phyloP scores from a whole-genome alignment of 2,329 filamentous ascomycete species.

The Penicillium sp. region DNA sequence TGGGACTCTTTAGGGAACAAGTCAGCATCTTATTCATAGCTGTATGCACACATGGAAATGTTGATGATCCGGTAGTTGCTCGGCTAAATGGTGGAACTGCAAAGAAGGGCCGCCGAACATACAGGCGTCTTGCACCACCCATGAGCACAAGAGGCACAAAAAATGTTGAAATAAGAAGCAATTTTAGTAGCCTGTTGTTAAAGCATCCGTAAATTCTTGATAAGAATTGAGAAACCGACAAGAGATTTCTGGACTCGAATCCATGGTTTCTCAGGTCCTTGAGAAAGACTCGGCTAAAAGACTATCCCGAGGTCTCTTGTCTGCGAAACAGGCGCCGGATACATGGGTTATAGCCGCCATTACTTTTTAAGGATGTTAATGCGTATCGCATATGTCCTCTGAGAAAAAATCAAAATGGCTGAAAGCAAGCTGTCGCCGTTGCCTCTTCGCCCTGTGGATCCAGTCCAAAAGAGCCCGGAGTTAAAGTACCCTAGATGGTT shows the following conservation, averaged over 20 bases:
- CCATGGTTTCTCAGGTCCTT: background rate
- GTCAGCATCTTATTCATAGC: constrained; percentile 54
- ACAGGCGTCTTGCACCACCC: background rate
- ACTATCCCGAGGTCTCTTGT: background rate
- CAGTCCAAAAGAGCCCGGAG: background rate
- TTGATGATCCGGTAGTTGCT: background rate
- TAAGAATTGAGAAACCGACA: no score
- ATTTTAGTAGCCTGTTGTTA: background rate
- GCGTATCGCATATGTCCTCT: background rate
- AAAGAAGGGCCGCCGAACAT: background rate
- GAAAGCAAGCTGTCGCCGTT: background rate
- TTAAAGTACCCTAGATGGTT: constrained; percentile 19
- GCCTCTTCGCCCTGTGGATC: background rate
- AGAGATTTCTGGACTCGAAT: background rate
- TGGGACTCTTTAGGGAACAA: constrained; percentile 47
- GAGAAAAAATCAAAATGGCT: background rate
- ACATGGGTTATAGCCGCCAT: background rate
- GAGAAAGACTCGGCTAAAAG: background rate
- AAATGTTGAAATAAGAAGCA: background rate
- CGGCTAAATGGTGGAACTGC: background rate
- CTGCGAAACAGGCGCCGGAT: background rate
- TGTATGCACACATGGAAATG: constrained; percentile 40
- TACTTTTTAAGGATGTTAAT: background rate
- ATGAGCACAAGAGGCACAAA: background rate
- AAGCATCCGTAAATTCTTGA: no score